Percentiles rank a stretch among this genome's conserved stretches.
Conservation (phyloP, 441 rosid genomes). For the Francoa sonchifolia region DNA sequence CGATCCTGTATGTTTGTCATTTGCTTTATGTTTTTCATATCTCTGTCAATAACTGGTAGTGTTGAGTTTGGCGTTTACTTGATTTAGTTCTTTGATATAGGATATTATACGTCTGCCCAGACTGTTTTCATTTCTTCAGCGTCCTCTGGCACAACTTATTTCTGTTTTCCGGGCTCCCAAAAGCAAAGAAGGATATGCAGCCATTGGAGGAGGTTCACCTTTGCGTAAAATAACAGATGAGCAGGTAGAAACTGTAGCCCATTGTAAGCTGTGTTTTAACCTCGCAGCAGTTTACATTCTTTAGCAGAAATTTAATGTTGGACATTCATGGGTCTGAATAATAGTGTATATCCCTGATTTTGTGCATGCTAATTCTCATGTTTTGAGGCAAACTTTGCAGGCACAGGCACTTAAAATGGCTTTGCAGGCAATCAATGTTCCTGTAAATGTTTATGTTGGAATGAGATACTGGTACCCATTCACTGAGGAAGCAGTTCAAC, state of each 20-base stretch:
- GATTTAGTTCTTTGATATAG: constrained; percentile 20
- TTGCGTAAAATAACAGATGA: constrained; percentile 78
- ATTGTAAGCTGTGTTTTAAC: background rate
- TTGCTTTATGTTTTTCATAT: background rate
- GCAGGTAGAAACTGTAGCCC: constrained; percentile 30
- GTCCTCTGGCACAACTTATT: constrained; percentile 64
- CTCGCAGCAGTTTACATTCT: background rate
- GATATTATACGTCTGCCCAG: constrained; percentile 86
- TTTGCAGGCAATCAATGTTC: constrained; percentile 45
- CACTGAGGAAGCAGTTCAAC: constrained; percentile 83
- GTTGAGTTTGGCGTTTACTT: constrained; percentile 1
- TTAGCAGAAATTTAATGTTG: no score
- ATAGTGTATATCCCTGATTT: no score
- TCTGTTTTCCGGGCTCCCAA: constrained; percentile 79
- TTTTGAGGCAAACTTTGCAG: constrained; percentile 19
- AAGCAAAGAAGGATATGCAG: constrained; percentile 89
- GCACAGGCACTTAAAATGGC: constrained; percentile 56
- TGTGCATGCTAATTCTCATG: no score
- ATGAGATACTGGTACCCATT: constrained; percentile 93
- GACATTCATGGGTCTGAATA: no score
- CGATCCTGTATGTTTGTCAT: constrained; percentile 59
- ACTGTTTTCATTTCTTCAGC: constrained; percentile 66
- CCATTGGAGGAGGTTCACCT: constrained; percentile 96
- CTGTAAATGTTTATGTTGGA: constrained; percentile 61
- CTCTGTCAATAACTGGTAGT: background rate